These are phyloP conservation scores for Aspergillus baeticus DNA, from an alignment of 495 filamentous ascomycete species.

Conservation along the genomic window DNA sequence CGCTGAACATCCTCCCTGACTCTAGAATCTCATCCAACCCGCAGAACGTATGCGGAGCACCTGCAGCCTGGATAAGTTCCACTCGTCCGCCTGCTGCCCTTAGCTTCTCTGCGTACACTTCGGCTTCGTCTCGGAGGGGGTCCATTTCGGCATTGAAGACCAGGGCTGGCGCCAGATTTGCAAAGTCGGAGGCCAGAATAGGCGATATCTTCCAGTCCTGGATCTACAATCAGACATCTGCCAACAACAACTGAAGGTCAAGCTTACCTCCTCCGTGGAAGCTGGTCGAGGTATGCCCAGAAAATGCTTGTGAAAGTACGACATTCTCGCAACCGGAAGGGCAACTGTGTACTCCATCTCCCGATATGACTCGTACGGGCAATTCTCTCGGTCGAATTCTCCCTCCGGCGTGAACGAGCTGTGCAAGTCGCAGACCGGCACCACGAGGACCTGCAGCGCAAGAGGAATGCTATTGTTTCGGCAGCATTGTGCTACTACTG, in stretches of 20 bases:
- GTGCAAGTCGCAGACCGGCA: slow-evolving; percentile 38
- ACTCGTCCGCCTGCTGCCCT: slow-evolving; percentile 36
- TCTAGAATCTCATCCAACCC: slow-evolving; percentile 34
- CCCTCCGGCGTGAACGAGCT: slow-evolving; percentile 33
- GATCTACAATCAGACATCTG: slow-evolving; percentile 4
- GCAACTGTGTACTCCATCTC: slow-evolving; percentile 40
- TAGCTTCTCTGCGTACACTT: slow-evolving; percentile 42
- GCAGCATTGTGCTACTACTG: slow-evolving; percentile 36
- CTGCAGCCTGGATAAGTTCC: slow-evolving; percentile 29
- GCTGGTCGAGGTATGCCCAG: slow-evolving; percentile 35
- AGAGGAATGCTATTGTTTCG: slow-evolving; percentile 35
- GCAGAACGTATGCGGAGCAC: slow-evolving; percentile 36
- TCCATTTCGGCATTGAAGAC: slow-evolving; percentile 46
- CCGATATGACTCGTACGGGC: slow-evolving; percentile 37
- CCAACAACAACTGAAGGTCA: not conserved
- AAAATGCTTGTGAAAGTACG: slow-evolving; percentile 39
- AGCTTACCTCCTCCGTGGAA: slow-evolving; percentile 29
- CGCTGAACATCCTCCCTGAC: slow-evolving; percentile 27
- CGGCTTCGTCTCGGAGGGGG: slow-evolving; percentile 46
- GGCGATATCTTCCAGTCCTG: slow-evolving; percentile 44
- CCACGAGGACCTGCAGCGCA: slow-evolving; percentile 34
- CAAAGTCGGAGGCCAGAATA: slow-evolving; percentile 33
- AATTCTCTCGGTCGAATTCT: slow-evolving; percentile 33
- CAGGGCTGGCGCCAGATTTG: slow-evolving; percentile 42
- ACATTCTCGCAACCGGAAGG: slow-evolving; percentile 36